Conservation (phyloP, 345 rosid genomes). For the Salix udensis region DNA sequence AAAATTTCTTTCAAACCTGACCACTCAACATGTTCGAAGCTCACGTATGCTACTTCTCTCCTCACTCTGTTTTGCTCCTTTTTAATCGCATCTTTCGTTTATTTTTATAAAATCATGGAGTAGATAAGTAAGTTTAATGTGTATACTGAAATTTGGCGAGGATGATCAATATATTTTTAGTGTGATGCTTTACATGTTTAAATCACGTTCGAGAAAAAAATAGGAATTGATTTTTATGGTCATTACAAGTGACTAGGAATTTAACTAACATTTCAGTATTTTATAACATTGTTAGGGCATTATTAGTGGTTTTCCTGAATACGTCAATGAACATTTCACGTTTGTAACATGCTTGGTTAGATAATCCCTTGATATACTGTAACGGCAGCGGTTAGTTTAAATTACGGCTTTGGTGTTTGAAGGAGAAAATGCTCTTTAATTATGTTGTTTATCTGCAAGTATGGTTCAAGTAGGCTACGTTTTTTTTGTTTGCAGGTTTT, state of each 20-base stretch:
- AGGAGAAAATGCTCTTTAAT: too few species aligned
- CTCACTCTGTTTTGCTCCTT: neutral
- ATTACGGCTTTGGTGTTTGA: too few species aligned
- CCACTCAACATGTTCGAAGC: slow-evolving; percentile 78
- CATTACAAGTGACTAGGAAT: neutral
- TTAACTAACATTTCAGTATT: too few species aligned
- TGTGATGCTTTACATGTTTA: neutral
- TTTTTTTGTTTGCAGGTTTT: slow-evolving; percentile 52
- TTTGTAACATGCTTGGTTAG: neutral
- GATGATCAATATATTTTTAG: neutral
- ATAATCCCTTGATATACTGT: neutral
- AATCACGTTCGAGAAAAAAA: neutral
- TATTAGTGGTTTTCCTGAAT: neutral
- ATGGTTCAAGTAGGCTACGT: too few species aligned
- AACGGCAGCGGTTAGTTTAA: too few species aligned
- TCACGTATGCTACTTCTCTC: slow-evolving; percentile 49
- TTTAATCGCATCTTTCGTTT: neutral
- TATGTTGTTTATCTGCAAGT: too few species aligned
- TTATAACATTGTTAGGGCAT: too few species aligned
- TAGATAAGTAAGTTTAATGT: neutral
- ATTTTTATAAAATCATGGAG: neutral
- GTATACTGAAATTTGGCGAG: neutral
- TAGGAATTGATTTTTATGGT: neutral
- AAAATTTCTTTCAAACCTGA: neutral
- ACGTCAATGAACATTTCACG: neutral